A percentile compares a stretch with the other conserved stretches of the same genome.
These are phyloP conservation scores for Ottelia alismoides DNA, from an alignment of 106 monocot species.

Conservation along the genomic window DNA sequence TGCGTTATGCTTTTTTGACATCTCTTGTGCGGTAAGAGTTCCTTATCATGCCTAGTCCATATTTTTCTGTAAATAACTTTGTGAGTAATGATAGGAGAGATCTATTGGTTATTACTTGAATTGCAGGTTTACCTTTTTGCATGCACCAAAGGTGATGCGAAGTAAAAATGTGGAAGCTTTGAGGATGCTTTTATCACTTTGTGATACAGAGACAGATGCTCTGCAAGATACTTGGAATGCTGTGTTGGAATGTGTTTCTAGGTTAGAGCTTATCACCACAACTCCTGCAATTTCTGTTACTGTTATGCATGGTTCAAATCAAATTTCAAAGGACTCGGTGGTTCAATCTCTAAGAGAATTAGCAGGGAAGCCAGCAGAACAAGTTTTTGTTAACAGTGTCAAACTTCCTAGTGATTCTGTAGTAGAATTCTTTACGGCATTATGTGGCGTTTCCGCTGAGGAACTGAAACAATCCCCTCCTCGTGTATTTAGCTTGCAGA, in stretches of 20 bases:
- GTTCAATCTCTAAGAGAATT: constrained; percentile 78
- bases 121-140: constrained; percentile 89
- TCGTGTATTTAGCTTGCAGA: constrained; percentile 88
- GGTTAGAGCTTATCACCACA: constrained; percentile 87
- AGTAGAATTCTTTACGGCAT: constrained; percentile 90
- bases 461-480: constrained; percentile 87
- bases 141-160: constrained; percentile 96
- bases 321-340: constrained; percentile 87
- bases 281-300: constrained; percentile 66
- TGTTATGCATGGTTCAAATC: constrained; percentile 97
- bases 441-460: constrained; percentile 93
- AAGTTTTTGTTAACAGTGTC: constrained; percentile 84
- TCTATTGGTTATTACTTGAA: not conserved
- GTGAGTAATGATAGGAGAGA: too few relatives aligned
- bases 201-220: constrained; percentile 59
- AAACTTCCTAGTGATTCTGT: constrained; percentile 90
- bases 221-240: constrained; percentile 99
- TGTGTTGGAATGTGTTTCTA: constrained; percentile 96
- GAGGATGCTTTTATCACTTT: constrained; percentile 62
- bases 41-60: too few relatives aligned
- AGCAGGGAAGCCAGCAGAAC: constrained; percentile 85
- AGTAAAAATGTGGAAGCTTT: constrained; percentile 98
- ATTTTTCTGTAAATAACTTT: too few relatives aligned
- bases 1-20: constrained; percentile 97
- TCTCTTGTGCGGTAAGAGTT: constrained; percentile 75